Evolutionary conservation across 805 yeast species (phyloP), one percentile per base, ranked within the genome.

Genomic region (Allodekkera sacchari): DNA sequence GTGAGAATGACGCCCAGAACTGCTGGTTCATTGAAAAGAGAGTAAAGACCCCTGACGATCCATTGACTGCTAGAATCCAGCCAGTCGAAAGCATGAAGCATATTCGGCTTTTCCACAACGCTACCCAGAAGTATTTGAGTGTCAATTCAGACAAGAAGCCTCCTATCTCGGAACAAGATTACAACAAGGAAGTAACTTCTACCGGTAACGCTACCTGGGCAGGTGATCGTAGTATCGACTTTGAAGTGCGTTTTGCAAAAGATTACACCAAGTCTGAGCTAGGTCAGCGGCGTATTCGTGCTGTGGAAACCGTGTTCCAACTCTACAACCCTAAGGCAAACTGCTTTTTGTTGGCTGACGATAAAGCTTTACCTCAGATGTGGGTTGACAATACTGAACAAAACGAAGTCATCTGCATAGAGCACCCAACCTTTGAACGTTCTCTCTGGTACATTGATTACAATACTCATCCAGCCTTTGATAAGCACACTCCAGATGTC

Each of bases 121-220:
- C 45, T 2, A 81, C 96, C 1, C 71, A 77, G 11, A 74, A 74
- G 39, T 72, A 82, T 28, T 57, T 92, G 32, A 77, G 77, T 41
- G 81, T 85, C 15, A 46, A 52, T 30, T 75, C 68, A 41, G 82
- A 83, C 38, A 46, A 31, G 4, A 74, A 88, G 38, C 96, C 97
- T 3, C 96, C 95, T 7, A 72, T 87, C 18, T 72, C 89, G 7
- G 95, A 84, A 50, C 92, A 84, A 48, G 97, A 92, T 35, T 88
- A 89, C 55, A 79, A 87, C 49, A 71, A 69, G 41, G 95, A 87
- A 55, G 94, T 87, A 1, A 70, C 83, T 18, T 75, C 84, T 41
- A 62, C 74, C 35, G 92, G 89, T 4, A 71, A 70, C 53, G 54
- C 64, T 6, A 71, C 75, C 1, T 72, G 73, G 47, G 58, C 59